These are phyloP conservation scores for Ceratocystis cacaofunesta DNA, from an alignment of 2,329 filamentous ascomycete genomes.

Conservation along the genomic window DNA sequence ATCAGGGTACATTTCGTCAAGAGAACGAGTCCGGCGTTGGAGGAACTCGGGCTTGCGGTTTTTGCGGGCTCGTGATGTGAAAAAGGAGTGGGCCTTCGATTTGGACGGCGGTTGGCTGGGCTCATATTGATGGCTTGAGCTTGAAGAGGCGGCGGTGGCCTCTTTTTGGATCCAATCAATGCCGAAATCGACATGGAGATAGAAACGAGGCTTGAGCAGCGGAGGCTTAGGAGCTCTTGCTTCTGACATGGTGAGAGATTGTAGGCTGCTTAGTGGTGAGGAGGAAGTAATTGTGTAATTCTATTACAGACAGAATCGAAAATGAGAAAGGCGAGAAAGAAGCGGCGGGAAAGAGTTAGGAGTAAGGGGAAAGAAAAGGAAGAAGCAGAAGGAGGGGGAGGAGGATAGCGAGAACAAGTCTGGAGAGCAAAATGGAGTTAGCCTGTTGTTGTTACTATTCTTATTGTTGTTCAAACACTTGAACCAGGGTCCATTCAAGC, in stretches of 20 bases:
- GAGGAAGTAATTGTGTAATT: no score
- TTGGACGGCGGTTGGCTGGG: conserved; percentile 27
- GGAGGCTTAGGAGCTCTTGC: neutral
- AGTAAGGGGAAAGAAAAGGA: neutral
- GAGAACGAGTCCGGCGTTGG: conserved; percentile 18
- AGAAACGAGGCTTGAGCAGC: conserved; percentile 25
- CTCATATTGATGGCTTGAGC: conserved; percentile 34
- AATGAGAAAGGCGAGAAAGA: neutral
- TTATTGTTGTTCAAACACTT: conserved; percentile 3
- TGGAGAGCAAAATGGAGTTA: neutral
- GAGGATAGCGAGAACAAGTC: neutral
- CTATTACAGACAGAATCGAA: neutral
- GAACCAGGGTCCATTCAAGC: neutral
- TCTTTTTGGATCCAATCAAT: conserved; percentile 35
- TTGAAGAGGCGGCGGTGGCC: conserved; percentile 24
- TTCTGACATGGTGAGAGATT: neutral
- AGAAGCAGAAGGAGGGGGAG: neutral
- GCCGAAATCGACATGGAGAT: conserved; percentile 38
- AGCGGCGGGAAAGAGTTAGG: neutral
- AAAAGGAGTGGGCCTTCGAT: conserved; percentile 15
- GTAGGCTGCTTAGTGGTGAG: no score
- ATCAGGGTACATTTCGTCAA: conserved; percentile 31
- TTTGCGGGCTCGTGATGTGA: conserved; percentile 11
- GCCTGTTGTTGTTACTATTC: neutral
- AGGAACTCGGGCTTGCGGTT: conserved; percentile 20